Percentiles rank a stretch among this genome's conserved stretches.
Conservation (phyloP, 2,329 filamentous ascomycete species). For the Falciphora oryzae region DNA sequence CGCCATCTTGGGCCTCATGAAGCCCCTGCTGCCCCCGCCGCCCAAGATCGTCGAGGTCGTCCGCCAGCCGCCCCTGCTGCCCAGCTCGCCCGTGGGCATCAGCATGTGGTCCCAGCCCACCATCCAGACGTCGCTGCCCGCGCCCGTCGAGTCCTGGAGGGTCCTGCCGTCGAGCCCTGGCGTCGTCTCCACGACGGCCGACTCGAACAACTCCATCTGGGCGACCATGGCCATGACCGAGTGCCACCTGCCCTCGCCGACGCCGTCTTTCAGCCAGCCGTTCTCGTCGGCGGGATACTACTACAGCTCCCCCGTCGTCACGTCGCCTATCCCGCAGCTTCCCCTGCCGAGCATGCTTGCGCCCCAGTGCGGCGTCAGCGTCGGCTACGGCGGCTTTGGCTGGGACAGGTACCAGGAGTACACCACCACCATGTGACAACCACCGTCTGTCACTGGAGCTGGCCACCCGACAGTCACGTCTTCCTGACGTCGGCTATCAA, state of each 20-base stretch:
- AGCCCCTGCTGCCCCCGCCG: slow-evolving; percentile 78
- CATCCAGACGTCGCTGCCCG: slow-evolving; percentile 55
- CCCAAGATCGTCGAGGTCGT: slow-evolving; percentile 86
- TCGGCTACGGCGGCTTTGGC: slow-evolving; percentile 71
- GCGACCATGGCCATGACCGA: slow-evolving; percentile 70
- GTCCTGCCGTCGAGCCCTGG: slow-evolving; percentile 85
- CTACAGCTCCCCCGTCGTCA: slow-evolving; percentile 73
- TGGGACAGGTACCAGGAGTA: slow-evolving; percentile 87
- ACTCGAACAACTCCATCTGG: slow-evolving; percentile 72
- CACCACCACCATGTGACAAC: slow-evolving; percentile 79
- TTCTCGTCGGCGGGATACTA: slow-evolving; percentile 68
- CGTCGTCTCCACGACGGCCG: slow-evolving; percentile 57
- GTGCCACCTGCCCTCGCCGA: slow-evolving; percentile 62
- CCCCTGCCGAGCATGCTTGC: slow-evolving; percentile 83
- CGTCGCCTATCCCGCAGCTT: slow-evolving; percentile 67
- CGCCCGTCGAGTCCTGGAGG: slow-evolving; percentile 81
- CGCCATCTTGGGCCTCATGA: slow-evolving; percentile 77
- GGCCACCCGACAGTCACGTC: slow-evolving; percentile 43
- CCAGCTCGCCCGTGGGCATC: slow-evolving; percentile 68
- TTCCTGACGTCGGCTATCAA: not conserved
- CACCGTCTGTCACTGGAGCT: slow-evolving; percentile 42
- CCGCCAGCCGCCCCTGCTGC: slow-evolving; percentile 77
- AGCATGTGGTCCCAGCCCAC: slow-evolving; percentile 76
- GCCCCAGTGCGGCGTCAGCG: slow-evolving; percentile 75
- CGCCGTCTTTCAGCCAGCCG: slow-evolving; percentile 74